These are phyloP conservation scores for Suillus lakei DNA, from an alignment of 768 basidiomycete species.

Conservation along the genomic window DNA sequence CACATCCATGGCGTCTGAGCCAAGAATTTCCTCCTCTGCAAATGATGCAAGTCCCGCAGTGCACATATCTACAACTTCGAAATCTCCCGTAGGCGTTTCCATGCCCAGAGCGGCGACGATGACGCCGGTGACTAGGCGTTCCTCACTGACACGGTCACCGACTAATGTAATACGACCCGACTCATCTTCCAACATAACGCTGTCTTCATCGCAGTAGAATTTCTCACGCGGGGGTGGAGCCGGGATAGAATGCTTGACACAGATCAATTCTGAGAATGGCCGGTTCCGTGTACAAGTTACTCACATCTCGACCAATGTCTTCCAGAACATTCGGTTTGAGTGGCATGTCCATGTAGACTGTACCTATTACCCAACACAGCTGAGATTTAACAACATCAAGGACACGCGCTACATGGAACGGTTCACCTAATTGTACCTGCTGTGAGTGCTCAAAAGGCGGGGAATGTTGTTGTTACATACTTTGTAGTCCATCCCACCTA, in stretches of 20 bases:
- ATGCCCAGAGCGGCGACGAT: slow-evolving; percentile 90
- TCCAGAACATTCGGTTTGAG: slow-evolving; percentile 98
- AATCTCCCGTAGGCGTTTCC: slow-evolving; percentile 89
- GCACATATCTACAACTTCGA: slow-evolving; percentile 91
- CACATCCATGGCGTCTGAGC: slow-evolving; percentile 62
- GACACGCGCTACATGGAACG: slow-evolving; percentile 75
- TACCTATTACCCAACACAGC: slow-evolving; percentile 91
- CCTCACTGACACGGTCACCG: slow-evolving; percentile 66
- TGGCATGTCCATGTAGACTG: slow-evolving; percentile 99
- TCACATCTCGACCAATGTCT: slow-evolving; percentile 90
- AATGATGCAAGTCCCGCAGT: slow-evolving; percentile 79
- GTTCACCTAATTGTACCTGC: slow-evolving; percentile 52
- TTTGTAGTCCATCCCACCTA: slow-evolving; percentile 54
- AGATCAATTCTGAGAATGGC: slow-evolving; percentile 11
- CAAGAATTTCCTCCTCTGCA: slow-evolving; percentile 25
- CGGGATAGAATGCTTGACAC: slow-evolving; percentile 80
- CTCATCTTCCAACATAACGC: slow-evolving; percentile 93
- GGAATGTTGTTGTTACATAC: slow-evolving; percentile 26
- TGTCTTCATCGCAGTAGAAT: slow-evolving; percentile 78
- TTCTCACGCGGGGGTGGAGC: slow-evolving; percentile 79
- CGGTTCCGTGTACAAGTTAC: slow-evolving; percentile 33
- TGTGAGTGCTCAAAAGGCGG: neutral
- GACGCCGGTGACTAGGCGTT: slow-evolving; percentile 85
- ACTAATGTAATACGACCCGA: slow-evolving; percentile 90
- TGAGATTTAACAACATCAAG: slow-evolving; percentile 86